Conservation (phyloP, 2,329 filamentous ascomycete species). For the Hymenoscyphus fraxineus region DNA sequence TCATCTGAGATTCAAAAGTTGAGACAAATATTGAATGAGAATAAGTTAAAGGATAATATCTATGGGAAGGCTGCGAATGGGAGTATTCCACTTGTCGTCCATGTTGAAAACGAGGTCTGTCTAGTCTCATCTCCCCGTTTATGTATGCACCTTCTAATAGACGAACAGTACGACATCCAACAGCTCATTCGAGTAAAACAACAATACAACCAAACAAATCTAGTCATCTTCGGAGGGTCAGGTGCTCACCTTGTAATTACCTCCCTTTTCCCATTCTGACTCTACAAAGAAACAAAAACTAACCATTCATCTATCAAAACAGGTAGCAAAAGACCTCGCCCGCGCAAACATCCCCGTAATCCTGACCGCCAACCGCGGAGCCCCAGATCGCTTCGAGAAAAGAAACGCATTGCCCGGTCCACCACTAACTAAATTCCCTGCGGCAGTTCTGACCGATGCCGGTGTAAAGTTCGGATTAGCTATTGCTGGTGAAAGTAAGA, state of each 20-base stretch:
- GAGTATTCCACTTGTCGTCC: conserved; percentile 39
- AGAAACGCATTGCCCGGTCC: conserved; percentile 40
- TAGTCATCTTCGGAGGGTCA: conserved; percentile 40
- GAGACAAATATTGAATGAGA: conserved; percentile 37
- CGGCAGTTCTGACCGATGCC: conserved; percentile 39
- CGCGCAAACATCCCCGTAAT: conserved; percentile 42
- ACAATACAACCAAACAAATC: conserved; percentile 34
- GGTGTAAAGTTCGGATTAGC: conserved; percentile 39
- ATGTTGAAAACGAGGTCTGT: conserved; percentile 39
- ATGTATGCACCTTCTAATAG: neutral
- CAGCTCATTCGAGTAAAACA: conserved; percentile 40
- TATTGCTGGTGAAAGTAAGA: conserved; percentile 28
- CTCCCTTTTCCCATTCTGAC: neutral
- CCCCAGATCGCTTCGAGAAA: conserved; percentile 37
- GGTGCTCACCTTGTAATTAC: conserved; percentile 38
- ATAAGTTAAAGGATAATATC: conserved; percentile 36
- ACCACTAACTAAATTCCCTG: conserved; percentile 40
- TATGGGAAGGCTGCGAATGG: conserved; percentile 40
- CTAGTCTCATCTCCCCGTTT: neutral
- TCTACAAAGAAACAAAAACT: neutral
- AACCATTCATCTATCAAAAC: neutral
- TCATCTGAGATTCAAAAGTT: conserved; percentile 35
- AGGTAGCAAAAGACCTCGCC: conserved; percentile 41
- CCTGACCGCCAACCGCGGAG: conserved; percentile 38
- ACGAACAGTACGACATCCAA: conserved; percentile 39